phyloP scores from a whole-genome alignment of 2,329 filamentous ascomycete genomes.

The Epichloe gansuensis region DNA sequence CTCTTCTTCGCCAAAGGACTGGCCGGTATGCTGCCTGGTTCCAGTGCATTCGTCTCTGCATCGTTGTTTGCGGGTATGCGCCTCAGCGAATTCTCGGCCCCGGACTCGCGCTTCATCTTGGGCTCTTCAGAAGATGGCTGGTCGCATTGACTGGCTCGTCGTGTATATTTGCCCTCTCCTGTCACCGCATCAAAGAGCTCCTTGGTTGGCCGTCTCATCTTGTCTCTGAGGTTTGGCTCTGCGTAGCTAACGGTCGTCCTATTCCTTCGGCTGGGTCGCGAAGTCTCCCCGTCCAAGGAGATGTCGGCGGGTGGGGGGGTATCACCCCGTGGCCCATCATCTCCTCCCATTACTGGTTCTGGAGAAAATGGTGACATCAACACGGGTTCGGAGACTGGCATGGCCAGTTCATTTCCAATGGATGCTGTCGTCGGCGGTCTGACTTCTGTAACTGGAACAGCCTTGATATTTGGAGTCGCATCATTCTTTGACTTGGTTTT shows the following conservation, averaged over 20 bases:
- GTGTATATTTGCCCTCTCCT: constrained; percentile 43
- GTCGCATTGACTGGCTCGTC: constrained; percentile 26
- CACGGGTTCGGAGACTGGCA: constrained; percentile 24
- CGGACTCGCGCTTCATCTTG: constrained; percentile 23
- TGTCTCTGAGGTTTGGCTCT: constrained; percentile 67
- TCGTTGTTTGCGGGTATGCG: constrained; percentile 11
- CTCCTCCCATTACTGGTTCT: constrained; percentile 25
- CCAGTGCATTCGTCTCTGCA: constrained; percentile 4
- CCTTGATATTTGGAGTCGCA: constrained; percentile 11
- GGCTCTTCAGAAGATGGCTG: constrained; percentile 12
- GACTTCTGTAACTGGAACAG: constrained; percentile 9
- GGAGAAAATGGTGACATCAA: constrained; percentile 37
- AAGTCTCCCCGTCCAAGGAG: constrained; percentile 40
- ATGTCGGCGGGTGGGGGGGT: constrained; percentile 47
- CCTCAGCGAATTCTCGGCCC: constrained; percentile 18
- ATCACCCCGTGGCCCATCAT: constrained; percentile 29
- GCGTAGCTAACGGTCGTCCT: constrained; percentile 64
- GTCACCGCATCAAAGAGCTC: constrained; percentile 62
- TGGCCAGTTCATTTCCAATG: constrained; percentile 12
- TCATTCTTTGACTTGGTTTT: constrained; percentile 18
- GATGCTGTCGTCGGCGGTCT: constrained; percentile 8
- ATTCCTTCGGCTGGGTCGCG: constrained; percentile 53
- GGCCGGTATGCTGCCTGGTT: constrained; percentile 14
- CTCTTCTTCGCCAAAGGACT: constrained; percentile 32
- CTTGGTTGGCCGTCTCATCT: constrained; percentile 72